phyloP scores from a whole-genome alignment of 495 filamentous ascomycete genomes.

The Neurospora sp. region DNA sequence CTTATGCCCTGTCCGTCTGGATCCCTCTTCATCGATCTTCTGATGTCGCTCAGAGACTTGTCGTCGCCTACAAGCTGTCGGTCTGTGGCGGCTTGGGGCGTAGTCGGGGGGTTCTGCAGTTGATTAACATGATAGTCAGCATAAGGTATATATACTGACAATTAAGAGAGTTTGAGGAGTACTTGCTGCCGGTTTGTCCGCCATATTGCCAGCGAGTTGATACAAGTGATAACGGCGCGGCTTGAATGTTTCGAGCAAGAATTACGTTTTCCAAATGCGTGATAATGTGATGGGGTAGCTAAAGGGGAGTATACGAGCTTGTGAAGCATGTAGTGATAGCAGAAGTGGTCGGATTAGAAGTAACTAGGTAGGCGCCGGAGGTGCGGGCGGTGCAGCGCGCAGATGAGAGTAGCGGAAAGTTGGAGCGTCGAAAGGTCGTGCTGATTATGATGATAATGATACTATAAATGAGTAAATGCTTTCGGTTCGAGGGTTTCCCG shows the following conservation, averaged over 20 bases:
- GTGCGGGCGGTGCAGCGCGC: not conserved
- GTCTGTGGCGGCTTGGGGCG: not conserved
- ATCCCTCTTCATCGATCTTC: not conserved
- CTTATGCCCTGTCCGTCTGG: not conserved
- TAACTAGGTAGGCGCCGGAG: not conserved
- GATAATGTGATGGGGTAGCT: not conserved
- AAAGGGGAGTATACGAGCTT: not conserved
- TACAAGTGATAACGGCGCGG: not conserved
- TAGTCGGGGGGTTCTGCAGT: not conserved
- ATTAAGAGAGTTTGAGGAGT: not conserved
- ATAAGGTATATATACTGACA: not conserved
- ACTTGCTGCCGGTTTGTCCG: not conserved
- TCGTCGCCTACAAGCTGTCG: not conserved
- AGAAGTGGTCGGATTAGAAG: not conserved
- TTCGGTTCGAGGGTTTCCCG: too few species aligned
- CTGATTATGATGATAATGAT: not conserved
- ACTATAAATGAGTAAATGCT: too few species aligned
- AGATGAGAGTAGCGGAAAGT: not conserved
- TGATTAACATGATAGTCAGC: not conserved
- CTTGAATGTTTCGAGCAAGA: not conserved
- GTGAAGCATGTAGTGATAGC: not conserved
- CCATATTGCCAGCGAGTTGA: not conserved
- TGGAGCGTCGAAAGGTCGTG: not conserved
- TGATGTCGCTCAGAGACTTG: not conserved
- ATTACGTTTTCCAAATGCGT: not conserved